Evolutionary conservation across 2,329 filamentous ascomycete species (phyloP).

Genomic region (Sporothrix euskadiensis): DNA sequence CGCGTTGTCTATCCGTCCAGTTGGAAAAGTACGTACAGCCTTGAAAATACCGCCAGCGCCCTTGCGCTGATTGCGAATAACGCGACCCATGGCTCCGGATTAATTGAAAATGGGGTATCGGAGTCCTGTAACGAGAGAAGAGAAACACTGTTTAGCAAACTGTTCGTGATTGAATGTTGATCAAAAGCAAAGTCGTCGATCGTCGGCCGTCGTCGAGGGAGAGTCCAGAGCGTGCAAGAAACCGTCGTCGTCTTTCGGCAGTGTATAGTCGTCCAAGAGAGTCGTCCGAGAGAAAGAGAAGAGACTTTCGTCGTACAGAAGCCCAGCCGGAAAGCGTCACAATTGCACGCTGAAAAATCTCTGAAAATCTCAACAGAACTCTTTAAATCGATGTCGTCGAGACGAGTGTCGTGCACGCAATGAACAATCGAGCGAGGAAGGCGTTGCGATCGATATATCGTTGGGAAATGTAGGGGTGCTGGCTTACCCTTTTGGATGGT

Average conservation of each 20-base stretch:
- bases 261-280: not conserved
- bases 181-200: constrained; percentile 2
- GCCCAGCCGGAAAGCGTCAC: not conserved
- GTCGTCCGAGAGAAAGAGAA: not conserved
- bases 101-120: constrained; percentile 14
- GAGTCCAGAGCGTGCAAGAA: constrained; percentile 14
- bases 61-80: constrained; percentile 66
- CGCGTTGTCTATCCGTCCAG: not conserved
- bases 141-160: constrained; percentile 16
- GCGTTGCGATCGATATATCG: constrained; percentile 18
- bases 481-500: constrained; percentile 33
- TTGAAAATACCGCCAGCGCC: constrained; percentile 61
- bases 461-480: constrained; percentile 12
- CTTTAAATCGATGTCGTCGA: not conserved
- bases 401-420: constrained; percentile 11
- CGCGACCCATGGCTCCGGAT: constrained; percentile 34
- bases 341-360: not conserved
- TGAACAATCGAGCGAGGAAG: constrained; percentile 8
- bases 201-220: constrained; percentile 14
- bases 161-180: not conserved
- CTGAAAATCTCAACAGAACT: not conserved
- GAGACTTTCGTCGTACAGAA: not conserved
- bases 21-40: constrained; percentile 33
- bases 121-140: constrained; percentile 26
- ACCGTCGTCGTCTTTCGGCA: constrained; percentile 9